Percentiles rank a stretch among this genome's conserved stretches.
phyloP scores from a whole-genome alignment of 2,329 filamentous ascomycete genomes.

The Leptographium flavum region DNA sequence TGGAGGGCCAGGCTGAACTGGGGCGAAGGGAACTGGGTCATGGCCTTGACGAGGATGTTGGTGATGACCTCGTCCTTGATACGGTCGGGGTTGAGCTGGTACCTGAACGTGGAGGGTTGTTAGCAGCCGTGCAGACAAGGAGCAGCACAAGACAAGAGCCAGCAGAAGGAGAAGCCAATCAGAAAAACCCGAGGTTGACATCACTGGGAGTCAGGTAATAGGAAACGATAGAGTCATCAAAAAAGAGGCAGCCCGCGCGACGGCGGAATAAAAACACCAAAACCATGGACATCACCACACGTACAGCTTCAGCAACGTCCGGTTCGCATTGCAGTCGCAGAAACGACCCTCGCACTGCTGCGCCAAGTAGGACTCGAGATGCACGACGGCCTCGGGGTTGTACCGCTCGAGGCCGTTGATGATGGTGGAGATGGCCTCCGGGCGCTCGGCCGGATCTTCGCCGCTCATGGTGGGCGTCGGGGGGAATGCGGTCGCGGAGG shows the following conservation, averaged over 20 bases:
- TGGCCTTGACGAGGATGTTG: conserved; percentile 95
- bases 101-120: conserved; percentile 38
- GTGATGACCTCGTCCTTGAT: conserved; percentile 94
- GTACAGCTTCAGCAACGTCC: conserved; percentile 94
- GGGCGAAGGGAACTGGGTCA: conserved; percentile 91
- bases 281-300: too few relatives aligned
- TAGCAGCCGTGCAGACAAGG: background rate
- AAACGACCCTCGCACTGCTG: conserved; percentile 92
- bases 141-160: background rate
- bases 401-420: conserved; percentile 96
- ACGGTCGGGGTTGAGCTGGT: conserved; percentile 99
- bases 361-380: conserved; percentile 87
- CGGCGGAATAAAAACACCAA: background rate
- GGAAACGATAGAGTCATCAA: conserved; percentile 94
- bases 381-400: conserved; percentile 88
- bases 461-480: conserved; percentile 40
- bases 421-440: conserved; percentile 82
- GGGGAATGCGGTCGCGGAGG: background rate
- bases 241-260: background rate
- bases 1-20: conserved; percentile 92
- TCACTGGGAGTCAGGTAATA: conserved; percentile 87
- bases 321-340: conserved; percentile 92
- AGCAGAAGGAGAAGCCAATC: conserved; percentile 23
- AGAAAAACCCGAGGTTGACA: conserved; percentile 60
- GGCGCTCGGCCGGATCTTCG: conserved; percentile 84